Evolutionary conservation across 2,329 filamentous ascomycete species (phyloP), one percentile per base, ranked within the genome.

Genomic region (Decorospora gaudefroyi): DNA sequence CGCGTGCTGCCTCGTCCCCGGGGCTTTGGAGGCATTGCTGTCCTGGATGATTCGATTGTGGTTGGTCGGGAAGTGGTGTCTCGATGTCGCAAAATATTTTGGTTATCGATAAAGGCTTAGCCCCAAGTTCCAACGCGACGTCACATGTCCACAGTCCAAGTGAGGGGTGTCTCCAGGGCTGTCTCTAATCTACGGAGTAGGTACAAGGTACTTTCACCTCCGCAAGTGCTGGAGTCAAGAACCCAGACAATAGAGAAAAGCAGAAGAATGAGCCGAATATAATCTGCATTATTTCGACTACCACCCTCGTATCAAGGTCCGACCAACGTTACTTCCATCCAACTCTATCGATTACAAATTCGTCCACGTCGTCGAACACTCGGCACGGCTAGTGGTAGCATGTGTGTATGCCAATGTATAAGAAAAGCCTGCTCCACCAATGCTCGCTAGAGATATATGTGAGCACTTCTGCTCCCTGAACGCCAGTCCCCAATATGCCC

Each of bases 401-500:
- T 58, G 58, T 48, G 51, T 67, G 64, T 62, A 67, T 67, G 64
- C 60, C 55, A 51, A 59, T 57, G 56, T 55, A 46, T 57, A 53
- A n/a, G 58, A 39, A 53, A 63, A 62, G 46, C 64, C 55, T 56
- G 64, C 65, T 67, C 65, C 64, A 52, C 60, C 64, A 57, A 70
- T 70, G 67, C 67, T 68, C 67, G 66, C 65, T 69, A 67, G 62
- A 64, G 66, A 68, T 70, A 48, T 57, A n/a, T 47, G 57, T 45
- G 57, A 42, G 62, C 57, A 55, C 43, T 53, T 36, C 28, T 55
- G 49, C 48, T 57, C 42, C 62, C 56, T 36, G 46, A 66, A 70
- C 65, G 65, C 65, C 65, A 45, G 44, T 48, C 47, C 42, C 52
- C 28, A 39, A 34, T 11, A 26, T 53, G 41, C 47, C 43, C 49